These are phyloP conservation scores for Geotrichum phurueaensis DNA, from an alignment of 1,139 yeast genomes.

Conservation along the genomic window DNA sequence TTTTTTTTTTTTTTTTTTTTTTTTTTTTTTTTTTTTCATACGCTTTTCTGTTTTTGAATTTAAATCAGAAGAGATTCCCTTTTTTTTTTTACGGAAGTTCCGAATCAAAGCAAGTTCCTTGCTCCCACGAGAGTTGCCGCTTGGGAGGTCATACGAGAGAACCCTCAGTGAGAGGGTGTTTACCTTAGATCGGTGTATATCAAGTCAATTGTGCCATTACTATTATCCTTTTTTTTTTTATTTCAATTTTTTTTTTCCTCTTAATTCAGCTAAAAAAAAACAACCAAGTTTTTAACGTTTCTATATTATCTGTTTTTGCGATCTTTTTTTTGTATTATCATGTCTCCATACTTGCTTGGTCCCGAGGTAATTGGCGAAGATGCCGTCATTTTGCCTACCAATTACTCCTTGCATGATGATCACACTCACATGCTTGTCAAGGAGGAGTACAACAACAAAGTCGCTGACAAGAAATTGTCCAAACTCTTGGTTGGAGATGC, in stretches of 20 bases:
- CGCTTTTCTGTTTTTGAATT: slow-evolving; percentile 4
- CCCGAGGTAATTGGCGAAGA: slow-evolving; percentile 16
- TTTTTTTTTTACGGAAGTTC: slow-evolving; percentile 11
- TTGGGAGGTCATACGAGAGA: slow-evolving; percentile 22
- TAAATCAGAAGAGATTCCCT: slow-evolving; percentile 6
- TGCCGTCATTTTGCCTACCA: slow-evolving; percentile 13
- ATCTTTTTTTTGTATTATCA: slow-evolving; percentile 2
- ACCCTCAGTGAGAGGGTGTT: slow-evolving; percentile 24
- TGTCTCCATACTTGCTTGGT: slow-evolving; percentile 19
- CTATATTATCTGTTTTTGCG: background rate
- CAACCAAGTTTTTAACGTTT: background rate
- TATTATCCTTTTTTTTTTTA: background rate
- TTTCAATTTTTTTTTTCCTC: slow-evolving; percentile 1
- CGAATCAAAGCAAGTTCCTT: slow-evolving; percentile 18
- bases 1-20: slow-evolving; percentile 12
- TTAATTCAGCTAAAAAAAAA: background rate
- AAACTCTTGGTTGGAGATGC: slow-evolving; percentile 26
- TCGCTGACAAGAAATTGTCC: slow-evolving; percentile 17
- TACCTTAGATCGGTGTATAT: slow-evolving; percentile 14
- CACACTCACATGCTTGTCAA: background rate
- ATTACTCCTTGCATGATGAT: background rate
- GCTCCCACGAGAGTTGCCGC: slow-evolving; percentile 28
- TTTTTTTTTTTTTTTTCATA: slow-evolving; percentile 15
- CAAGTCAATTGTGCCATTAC: slow-evolving; percentile 2
- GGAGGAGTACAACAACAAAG: slow-evolving; percentile 16